phyloP scores from a whole-genome alignment of 768 basidiomycete genomes.

The Russula compacta region DNA sequence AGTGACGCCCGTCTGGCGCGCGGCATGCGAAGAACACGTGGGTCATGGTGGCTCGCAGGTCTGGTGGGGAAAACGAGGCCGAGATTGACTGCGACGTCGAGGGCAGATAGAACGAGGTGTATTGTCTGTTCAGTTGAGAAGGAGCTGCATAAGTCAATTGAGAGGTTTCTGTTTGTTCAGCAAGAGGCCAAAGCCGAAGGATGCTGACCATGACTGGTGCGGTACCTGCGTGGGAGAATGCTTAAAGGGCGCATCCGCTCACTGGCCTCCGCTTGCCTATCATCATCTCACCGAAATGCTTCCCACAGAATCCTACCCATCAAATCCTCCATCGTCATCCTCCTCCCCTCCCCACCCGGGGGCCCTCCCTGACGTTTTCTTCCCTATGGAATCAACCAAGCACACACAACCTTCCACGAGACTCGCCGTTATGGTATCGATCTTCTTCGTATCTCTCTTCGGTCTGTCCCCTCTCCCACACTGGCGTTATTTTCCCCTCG shows the following conservation, averaged over 20 bases:
- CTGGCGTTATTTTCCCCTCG: neutral
- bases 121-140: neutral
- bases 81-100: constrained; percentile 48
- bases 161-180: neutral
- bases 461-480: constrained; percentile 34
- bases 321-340: neutral
- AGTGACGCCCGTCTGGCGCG: neutral
- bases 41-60: constrained; percentile 28
- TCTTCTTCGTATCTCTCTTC: constrained; percentile 54
- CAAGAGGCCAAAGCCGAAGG: too few species aligned
- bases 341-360: neutral
- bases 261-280: too few species aligned
- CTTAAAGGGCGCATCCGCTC: too few species aligned
- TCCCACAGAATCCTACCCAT: neutral
- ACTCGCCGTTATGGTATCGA: constrained; percentile 36
- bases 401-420: neutral
- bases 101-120: constrained; percentile 45
- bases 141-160: neutral
- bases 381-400: neutral
- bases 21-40: constrained; percentile 15
- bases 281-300: neutral
- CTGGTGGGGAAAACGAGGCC: constrained; percentile 34
- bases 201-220: too few species aligned
- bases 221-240: neutral
- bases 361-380: neutral